Conservation (phyloP, 345 rosid species). For the Erucastrum elatum region DNA sequence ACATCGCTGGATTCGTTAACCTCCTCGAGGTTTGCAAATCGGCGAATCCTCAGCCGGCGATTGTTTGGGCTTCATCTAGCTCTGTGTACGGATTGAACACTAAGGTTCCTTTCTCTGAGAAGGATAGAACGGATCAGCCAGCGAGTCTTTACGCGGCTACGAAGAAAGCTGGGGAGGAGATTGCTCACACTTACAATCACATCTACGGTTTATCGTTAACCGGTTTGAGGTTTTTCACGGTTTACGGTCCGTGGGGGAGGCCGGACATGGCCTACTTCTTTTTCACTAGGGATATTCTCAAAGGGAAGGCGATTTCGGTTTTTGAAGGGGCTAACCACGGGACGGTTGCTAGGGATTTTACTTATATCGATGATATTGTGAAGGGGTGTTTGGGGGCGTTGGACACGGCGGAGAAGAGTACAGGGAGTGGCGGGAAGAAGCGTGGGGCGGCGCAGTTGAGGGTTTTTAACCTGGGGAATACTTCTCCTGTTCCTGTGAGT, state of each 20-base stretch:
- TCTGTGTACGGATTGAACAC: constrained; percentile 57
- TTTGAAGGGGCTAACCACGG: constrained; percentile 48
- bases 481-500: constrained; percentile 75
- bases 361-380: constrained; percentile 87
- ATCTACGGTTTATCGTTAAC: constrained; percentile 56
- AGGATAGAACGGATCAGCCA: constrained; percentile 50
- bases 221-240: constrained; percentile 52
- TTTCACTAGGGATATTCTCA: constrained; percentile 53
- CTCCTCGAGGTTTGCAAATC: background rate
- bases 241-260: constrained; percentile 59
- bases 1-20: background rate
- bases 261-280: constrained; percentile 65
- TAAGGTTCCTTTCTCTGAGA: constrained; percentile 55
- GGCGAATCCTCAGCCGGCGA: constrained; percentile 53
- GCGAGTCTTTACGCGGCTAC: constrained; percentile 60
- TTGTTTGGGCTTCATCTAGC: constrained; percentile 64
- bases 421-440: constrained; percentile 91
- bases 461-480: constrained; percentile 81
- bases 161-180: constrained; percentile 58
- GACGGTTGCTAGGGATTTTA: constrained; percentile 54
- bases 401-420: constrained; percentile 89
- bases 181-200: constrained; percentile 59
- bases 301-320: constrained; percentile 43
- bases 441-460: constrained; percentile 75
- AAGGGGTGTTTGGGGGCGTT: constrained; percentile 83